Percentiles rank a stretch among this genome's conserved stretches.
Evolutionary conservation across 108 stramenopile genomes (phyloP).

Genomic region (Cyclotella atomus): DNA sequence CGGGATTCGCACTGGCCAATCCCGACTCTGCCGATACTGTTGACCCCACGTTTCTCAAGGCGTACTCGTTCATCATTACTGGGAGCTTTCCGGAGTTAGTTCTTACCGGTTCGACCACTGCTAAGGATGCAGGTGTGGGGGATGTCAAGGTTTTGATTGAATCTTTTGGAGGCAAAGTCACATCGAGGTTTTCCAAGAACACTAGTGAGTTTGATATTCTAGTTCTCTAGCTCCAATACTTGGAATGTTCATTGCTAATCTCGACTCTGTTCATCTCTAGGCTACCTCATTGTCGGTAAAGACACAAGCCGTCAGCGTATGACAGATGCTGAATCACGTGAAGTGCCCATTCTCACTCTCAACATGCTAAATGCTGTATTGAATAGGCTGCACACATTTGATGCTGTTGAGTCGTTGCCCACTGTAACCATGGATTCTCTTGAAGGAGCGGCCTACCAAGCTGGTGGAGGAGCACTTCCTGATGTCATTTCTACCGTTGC

Average conservation of each 20-base stretch:
- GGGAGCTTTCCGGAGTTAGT: conserved; percentile 61
- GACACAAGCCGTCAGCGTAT: conserved; percentile 20
- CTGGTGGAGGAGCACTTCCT: conserved; percentile 4
- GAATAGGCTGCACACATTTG: conserved; percentile 28
- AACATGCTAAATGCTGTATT: conserved; percentile 33
- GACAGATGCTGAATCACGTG: conserved; percentile 28
- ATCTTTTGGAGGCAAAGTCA: conserved; percentile 44
- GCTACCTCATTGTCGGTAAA: conserved; percentile 26
- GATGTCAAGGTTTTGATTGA: conserved; percentile 49
- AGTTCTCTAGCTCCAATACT: background rate
- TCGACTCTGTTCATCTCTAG: background rate
- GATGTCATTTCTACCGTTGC: background rate
- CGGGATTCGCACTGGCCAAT: conserved; percentile 39
- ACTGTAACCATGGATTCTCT: conserved; percentile 25
- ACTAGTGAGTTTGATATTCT: conserved; percentile 43
- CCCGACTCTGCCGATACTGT: conserved; percentile 48
- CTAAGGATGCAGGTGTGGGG: conserved; percentile 37
- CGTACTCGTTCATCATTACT: conserved; percentile 50
- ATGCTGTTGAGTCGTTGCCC: conserved; percentile 2
- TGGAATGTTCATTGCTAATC: background rate
- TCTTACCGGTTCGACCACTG: conserved; percentile 29
- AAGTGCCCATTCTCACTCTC: conserved; percentile 27
- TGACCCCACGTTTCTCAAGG: conserved; percentile 24
- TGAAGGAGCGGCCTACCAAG: conserved; percentile 21
- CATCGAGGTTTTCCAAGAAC: conserved; percentile 29